Percentiles rank a stretch among this genome's conserved stretches.
These are phyloP conservation scores for Pseudocercospora pini-densiflorae DNA, from an alignment of 2,329 filamentous ascomycete species.

Conservation along the genomic window DNA sequence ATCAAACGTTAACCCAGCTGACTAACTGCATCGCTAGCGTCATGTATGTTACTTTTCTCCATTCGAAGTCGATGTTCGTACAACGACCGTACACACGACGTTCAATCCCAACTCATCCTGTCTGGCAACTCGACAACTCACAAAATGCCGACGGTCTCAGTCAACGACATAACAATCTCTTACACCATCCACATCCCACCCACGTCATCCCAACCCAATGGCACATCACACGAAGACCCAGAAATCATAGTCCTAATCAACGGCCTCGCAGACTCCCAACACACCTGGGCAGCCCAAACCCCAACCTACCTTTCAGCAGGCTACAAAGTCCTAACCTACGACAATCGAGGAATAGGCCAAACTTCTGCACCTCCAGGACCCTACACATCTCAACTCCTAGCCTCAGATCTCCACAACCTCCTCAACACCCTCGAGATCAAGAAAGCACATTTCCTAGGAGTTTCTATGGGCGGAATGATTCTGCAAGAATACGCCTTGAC, in stretches of 20 bases:
- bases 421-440: constrained; percentile 17
- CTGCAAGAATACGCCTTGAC: constrained; percentile 29
- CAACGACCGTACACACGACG: background rate
- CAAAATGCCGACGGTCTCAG: constrained; percentile 20
- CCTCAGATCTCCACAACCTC: constrained; percentile 29
- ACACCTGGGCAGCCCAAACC: constrained; percentile 28
- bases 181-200: constrained; percentile 20
- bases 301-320: constrained; percentile 25
- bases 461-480: constrained; percentile 36
- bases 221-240: background rate
- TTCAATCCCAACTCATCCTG: background rate
- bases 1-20: background rate
- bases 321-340: constrained; percentile 29
- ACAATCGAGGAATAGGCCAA: constrained; percentile 34
- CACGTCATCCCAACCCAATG: background rate
- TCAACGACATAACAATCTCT: constrained; percentile 28
- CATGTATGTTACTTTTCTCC: background rate
- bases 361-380: constrained; percentile 24
- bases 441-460: constrained; percentile 28
- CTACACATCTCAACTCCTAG: constrained; percentile 29
- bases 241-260: constrained; percentile 32
- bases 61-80: background rate
- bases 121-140: background rate
- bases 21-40: background rate
- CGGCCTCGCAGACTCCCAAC: constrained; percentile 32